A percentile compares a stretch with the other conserved stretches of the same genome.
These are phyloP conservation scores for Lodderomyces orthopsilosis DNA, from an alignment of 1,139 yeast species.

Conservation along the genomic window DNA sequence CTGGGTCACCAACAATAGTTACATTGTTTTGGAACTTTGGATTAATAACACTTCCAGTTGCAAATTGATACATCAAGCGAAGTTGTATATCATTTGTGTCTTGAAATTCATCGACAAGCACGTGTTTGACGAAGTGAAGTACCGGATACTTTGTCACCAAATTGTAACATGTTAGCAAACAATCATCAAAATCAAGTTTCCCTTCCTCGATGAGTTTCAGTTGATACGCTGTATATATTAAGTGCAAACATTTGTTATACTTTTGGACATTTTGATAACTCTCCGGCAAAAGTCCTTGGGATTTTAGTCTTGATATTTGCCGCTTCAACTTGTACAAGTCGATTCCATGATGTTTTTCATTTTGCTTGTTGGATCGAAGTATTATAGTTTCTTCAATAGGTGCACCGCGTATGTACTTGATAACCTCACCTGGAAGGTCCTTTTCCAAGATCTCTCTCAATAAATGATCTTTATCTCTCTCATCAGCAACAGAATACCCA, in stretches of 20 bases:
- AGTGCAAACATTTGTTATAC: constrained; percentile 18
- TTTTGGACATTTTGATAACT: constrained; percentile 21
- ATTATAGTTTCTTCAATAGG: not conserved
- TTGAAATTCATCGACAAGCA: constrained; percentile 90
- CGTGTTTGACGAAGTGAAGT: constrained; percentile 57
- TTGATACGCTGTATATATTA: constrained; percentile 55
- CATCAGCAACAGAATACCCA: constrained; percentile 61
- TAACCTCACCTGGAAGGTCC: constrained; percentile 26
- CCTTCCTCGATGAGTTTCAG: constrained; percentile 35
- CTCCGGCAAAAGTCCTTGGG: constrained; percentile 42
- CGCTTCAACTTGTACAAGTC: constrained; percentile 38
- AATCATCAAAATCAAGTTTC: constrained; percentile 80
- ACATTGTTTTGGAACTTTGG: constrained; percentile 41
- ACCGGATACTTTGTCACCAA: constrained; percentile 47
- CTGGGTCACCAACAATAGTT: constrained; percentile 95
- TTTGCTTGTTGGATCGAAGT: constrained; percentile 10
- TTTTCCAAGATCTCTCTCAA: constrained; percentile 42
- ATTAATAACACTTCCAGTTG: constrained; percentile 34
- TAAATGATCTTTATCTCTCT: constrained; percentile 55
- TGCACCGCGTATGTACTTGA: constrained; percentile 12
- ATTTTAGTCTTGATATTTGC: constrained; percentile 53
- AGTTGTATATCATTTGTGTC: constrained; percentile 83
- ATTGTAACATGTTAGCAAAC: constrained; percentile 54
- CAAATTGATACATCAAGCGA: constrained; percentile 60
- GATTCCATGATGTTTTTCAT: constrained; percentile 25